phyloP scores from a whole-genome alignment of 148 eudicot genomes.

The Chenopodium album region DNA sequence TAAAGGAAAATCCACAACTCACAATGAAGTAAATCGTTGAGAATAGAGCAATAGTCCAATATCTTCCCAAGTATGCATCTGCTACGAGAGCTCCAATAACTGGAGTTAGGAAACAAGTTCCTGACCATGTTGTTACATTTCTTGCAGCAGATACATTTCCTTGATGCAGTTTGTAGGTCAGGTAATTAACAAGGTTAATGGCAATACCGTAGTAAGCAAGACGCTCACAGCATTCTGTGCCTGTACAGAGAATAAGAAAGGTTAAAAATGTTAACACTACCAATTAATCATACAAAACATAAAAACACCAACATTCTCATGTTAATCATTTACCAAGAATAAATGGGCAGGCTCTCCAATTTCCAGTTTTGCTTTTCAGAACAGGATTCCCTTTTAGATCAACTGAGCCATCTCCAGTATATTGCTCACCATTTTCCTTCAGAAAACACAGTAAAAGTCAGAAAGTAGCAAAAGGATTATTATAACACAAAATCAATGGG shows the following conservation, averaged over 20 bases:
- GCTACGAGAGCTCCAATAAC: conserved; percentile 83
- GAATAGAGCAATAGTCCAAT: conserved; percentile 82
- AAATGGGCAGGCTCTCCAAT: conserved; percentile 89
- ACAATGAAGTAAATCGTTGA: conserved; percentile 74
- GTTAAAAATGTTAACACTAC: background rate
- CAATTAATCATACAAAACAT: background rate
- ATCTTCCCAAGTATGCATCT: conserved; percentile 91
- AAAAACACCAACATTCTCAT: background rate
- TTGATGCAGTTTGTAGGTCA: conserved; percentile 63
- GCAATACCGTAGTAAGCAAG: conserved; percentile 80
- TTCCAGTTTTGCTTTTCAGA: conserved; percentile 71
- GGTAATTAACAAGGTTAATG: conserved; percentile 76
- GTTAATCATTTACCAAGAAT: conserved; percentile 54
- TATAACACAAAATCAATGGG: too few species aligned
- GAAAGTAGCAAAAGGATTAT: background rate
- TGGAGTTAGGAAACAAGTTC: conserved; percentile 82
- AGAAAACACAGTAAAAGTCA: conserved; percentile 10
- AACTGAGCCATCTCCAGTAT: conserved; percentile 79
- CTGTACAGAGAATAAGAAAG: conserved; percentile 29
- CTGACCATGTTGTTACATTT: conserved; percentile 79
- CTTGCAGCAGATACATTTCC: conserved; percentile 86
- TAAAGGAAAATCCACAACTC: conserved; percentile 17
- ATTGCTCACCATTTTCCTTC: conserved; percentile 39
- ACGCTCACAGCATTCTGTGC: conserved; percentile 88
- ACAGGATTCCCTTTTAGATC: conserved; percentile 72